Percentiles rank a stretch among this genome's conserved stretches.
Conservation (phyloP, 352 stramenopile genomes). For the Globisporangium paroecandrum region DNA sequence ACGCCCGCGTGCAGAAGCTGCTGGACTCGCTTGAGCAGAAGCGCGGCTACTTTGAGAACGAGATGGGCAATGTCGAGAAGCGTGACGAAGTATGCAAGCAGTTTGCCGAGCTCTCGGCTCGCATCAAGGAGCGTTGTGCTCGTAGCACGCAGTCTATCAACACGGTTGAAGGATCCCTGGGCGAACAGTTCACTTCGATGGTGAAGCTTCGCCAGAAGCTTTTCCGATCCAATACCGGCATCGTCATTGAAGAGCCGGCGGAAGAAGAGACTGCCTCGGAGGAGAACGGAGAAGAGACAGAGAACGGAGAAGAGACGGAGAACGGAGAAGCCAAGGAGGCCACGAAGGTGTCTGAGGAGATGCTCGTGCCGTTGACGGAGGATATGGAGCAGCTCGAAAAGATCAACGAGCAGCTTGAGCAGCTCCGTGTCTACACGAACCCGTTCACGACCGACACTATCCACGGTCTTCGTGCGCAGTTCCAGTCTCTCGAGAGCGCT, state of each 20-base stretch:
- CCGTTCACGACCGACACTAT: slow-evolving; percentile 89
- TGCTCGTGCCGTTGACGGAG: slow-evolving; percentile 48
- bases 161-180: slow-evolving; percentile 64
- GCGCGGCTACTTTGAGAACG: slow-evolving; percentile 67
- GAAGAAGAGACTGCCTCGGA: slow-evolving; percentile 8
- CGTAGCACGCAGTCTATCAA: slow-evolving; percentile 80
- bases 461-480: slow-evolving; percentile 80
- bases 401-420: slow-evolving; percentile 79
- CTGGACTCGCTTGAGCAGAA: slow-evolving; percentile 72
- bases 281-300: slow-evolving; percentile 9
- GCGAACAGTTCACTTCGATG: slow-evolving; percentile 81
- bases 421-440: slow-evolving; percentile 86
- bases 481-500: slow-evolving; percentile 74
- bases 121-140: slow-evolving; percentile 75
- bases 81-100: slow-evolving; percentile 73
- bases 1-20: slow-evolving; percentile 63
- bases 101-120: slow-evolving; percentile 67
- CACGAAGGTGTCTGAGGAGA: slow-evolving; percentile 19
- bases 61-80: slow-evolving; percentile 71
- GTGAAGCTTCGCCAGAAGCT: slow-evolving; percentile 61
- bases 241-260: slow-evolving; percentile 35
- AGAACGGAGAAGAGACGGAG: slow-evolving; percentile 6
- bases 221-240: slow-evolving; percentile 58
- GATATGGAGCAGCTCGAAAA: slow-evolving; percentile 84
- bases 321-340: slow-evolving; percentile 6